Percentiles rank a stretch among this genome's conserved stretches.
phyloP scores from a whole-genome alignment of 2,329 filamentous ascomycete species.

The Diaporthe helianthi region DNA sequence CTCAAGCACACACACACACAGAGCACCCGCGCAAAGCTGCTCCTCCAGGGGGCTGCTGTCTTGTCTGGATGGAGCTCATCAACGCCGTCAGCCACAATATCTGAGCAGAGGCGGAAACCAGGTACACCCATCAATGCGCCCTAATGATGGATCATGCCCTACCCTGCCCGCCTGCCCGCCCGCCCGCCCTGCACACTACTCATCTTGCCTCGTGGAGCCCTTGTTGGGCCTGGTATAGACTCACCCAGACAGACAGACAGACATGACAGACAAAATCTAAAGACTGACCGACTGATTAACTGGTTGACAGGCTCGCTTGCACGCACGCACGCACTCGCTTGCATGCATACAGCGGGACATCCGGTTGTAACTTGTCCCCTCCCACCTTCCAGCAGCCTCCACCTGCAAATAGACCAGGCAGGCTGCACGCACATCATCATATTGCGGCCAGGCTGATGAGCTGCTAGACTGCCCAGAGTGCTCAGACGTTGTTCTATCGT shows the following conservation, averaged over 20 bases:
- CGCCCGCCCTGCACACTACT: not conserved
- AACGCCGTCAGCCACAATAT: slow-evolving; percentile 22
- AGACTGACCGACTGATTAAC: not conserved
- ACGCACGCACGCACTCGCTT: not conserved
- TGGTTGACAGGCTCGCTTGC: not conserved
- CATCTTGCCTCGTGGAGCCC: slow-evolving; percentile 19
- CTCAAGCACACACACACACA: not conserved
- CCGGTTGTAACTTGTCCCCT: slow-evolving; percentile 10
- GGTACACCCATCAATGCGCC: slow-evolving; percentile 24
- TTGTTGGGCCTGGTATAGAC: not conserved
- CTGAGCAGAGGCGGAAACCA: slow-evolving; percentile 17
- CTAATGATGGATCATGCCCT: slow-evolving; percentile 20
- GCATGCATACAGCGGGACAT: not conserved
- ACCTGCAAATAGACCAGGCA: slow-evolving; percentile 7
- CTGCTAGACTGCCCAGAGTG: too few relatives aligned
- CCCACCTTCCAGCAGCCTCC: not conserved
- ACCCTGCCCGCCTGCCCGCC: not conserved
- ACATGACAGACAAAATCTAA: not conserved
- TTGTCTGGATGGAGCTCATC: slow-evolving; percentile 8
- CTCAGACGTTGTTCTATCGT: slow-evolving; percentile 22
- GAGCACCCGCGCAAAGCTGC: not conserved
- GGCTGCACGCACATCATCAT: slow-evolving; percentile 22
- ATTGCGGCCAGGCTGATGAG: not conserved
- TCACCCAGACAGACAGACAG: not conserved
- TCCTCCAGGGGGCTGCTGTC: not conserved